Conservation (phyloP, 129 eudicot species). For the Pseudognaphalium luteoalbum region DNA sequence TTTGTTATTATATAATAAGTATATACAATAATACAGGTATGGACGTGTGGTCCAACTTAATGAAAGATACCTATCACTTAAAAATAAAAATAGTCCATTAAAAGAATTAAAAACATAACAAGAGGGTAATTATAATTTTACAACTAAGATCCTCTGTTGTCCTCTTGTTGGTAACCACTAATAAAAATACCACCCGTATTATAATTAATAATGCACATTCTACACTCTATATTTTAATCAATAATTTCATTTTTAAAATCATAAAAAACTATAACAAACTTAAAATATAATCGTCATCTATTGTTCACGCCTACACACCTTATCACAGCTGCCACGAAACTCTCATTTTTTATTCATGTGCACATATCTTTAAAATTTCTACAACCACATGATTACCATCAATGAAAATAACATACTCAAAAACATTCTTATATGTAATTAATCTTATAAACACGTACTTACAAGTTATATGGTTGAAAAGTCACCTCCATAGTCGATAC, state of each 20-base stretch:
- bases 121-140: not conserved
- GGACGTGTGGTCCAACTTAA: too few relatives aligned
- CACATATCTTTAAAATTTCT: not conserved
- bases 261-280: too few relatives aligned
- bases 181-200: not conserved
- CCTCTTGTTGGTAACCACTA: conserved; percentile 5
- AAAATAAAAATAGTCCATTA: too few relatives aligned
- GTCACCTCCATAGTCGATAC: too few relatives aligned
- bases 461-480: too few relatives aligned
- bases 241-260: not conserved
- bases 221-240: not conserved
- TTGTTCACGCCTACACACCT: conserved; percentile 7
- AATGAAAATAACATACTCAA: too few relatives aligned
- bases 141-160: conserved; percentile 13
- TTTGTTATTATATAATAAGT: too few relatives aligned
- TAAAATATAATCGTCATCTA: not conserved
- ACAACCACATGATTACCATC: not conserved
- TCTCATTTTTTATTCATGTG: not conserved
- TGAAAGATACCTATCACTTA: too few relatives aligned
- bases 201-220: not conserved
- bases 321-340: conserved; percentile 20
- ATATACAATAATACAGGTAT: too few relatives aligned
- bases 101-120: too few relatives aligned
- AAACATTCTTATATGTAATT: too few relatives aligned
- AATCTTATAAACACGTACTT: too few relatives aligned